Base-by-base conservation (phyloP, 2,329 filamentous ascomycete species). In the Fusarium dimerum region DNA sequence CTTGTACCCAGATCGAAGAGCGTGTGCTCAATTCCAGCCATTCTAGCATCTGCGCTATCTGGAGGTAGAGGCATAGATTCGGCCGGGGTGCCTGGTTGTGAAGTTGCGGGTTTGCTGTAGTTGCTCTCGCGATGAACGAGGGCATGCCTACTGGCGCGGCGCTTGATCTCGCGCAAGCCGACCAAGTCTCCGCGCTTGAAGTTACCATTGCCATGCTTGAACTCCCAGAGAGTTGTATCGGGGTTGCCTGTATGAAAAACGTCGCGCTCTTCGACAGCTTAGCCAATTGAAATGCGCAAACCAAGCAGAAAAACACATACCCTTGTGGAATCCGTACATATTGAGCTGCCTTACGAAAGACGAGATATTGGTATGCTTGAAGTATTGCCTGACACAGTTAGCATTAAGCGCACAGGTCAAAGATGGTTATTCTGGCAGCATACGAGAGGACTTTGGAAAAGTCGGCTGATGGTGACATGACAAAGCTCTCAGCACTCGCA, bases 311-410 rank as follows among this genome's bases (percentile, higher is more conserved):
- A 5, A 47, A 18, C 17, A 66, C 69, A 43, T 63, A 95, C 92
- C 92, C 89, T 99, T 99, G 71, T 99, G 94, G 73, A 99, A 99
- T 7, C 94, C 94, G 65, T 99, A 99, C 94, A 99, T 99, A 70
- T 99, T 99, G 46, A 99, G 76, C 75, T 99, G 94, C 45, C 94
- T 86, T 45, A 99, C 94, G 71, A 99, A 99, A 1, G 94, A 97
- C 11, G 94, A 97, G 55, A 97, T 96, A 68, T 99, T 99, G 63
- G 93, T 99, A 71, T 99, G 94, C 68, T 99, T 99, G 73, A 99
- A 99, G 71, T 99, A 99, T 84, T 96, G 92, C 49, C 93, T 96
- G 65, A 36, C 7, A n/a, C 46, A 20, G 41, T 62, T 40, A 62
- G 58, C 20, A 48, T 18, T 32, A 17, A 42, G 12, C 36, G 29